Percentiles rank a stretch among this genome's conserved stretches.
Conservation (phyloP, 495 filamentous ascomycete species). For the Mytilinidion resinicola region DNA sequence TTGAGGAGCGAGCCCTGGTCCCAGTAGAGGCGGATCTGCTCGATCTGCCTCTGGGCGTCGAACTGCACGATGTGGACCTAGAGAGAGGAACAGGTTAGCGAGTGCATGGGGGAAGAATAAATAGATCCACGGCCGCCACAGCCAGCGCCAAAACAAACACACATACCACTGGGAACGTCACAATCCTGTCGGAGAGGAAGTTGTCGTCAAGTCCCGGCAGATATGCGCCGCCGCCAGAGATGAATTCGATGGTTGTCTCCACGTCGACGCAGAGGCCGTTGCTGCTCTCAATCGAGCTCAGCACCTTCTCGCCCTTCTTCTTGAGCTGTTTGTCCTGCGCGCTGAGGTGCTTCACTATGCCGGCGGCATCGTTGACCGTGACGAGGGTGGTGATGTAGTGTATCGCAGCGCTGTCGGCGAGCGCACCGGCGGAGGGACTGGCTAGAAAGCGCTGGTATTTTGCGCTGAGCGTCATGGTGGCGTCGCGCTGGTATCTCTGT, state of each 20-base stretch:
- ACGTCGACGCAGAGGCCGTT: constrained; percentile 67
- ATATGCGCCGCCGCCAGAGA: constrained; percentile 74
- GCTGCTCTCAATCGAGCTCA: constrained; percentile 64
- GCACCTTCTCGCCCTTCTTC: constrained; percentile 69
- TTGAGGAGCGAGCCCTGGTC: constrained; percentile 91
- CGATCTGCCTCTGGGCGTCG: constrained; percentile 66
- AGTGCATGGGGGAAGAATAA: background rate
- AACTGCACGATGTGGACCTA: constrained; percentile 90
- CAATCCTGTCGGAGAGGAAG: constrained; percentile 77
- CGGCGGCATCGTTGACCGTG: constrained; percentile 57
- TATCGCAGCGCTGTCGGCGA: constrained; percentile 67
- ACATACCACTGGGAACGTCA: constrained; percentile 76
- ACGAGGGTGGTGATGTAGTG: constrained; percentile 91
- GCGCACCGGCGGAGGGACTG: constrained; percentile 55
- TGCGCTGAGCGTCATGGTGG: constrained; percentile 57
- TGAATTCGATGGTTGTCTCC: constrained; percentile 78
- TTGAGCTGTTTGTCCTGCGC: constrained; percentile 60
- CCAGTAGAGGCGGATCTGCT: constrained; percentile 83
- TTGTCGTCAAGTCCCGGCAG: constrained; percentile 90
- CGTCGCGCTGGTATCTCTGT: background rate
- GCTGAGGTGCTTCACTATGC: constrained; percentile 71
- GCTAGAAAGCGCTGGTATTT: constrained; percentile 75
- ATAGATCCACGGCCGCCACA: background rate
- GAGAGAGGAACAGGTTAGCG: background rate
- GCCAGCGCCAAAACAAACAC: background rate